Base-by-base conservation (phyloP, 2,329 filamentous ascomycete genomes). In the Zymoseptoria tritici region DNA sequence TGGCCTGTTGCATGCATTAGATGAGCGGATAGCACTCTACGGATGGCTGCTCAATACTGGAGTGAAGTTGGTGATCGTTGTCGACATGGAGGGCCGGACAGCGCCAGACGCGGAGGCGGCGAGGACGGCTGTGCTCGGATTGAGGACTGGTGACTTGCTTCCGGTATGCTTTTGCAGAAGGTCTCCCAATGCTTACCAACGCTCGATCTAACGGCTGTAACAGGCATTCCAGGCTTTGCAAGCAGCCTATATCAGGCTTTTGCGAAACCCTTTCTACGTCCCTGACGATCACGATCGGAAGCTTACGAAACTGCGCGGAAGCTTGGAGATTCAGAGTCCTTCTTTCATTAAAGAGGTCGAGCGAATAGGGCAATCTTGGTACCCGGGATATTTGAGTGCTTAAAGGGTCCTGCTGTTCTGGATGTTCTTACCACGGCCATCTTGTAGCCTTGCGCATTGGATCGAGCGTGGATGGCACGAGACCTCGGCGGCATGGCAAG, bases 41-140 rank as follows among this genome's bases (percentile, higher is more conserved):
- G 94, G 94, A 69, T 97, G 90, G 85, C 84, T 97, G 75, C 97
- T 94, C 59, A 97, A 96, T 76, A 97, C 94, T 24, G 91, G 91
- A 49, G 85, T 96, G 64, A 92, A 93, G 73, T 86, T 99, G 71
- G 86, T 97, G 36, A 87, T 91, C 63, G 85, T 97, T 3, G 88
- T 97, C 29, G 93, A 99, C 76, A 91, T 96, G 83, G 85, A 91
- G 66, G 92, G 91, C 1, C 80, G 88, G 21, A 77, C 82, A 55
- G 76, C 80, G 7, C 61, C 68, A 26, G 70, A 68, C 50, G 74
- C 67, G 21, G 67, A 69, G 26, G 65, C 66, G 9, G 69, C 64
- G 4, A 69, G 67, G 55, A 65, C 64, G 13, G 74, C 79, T 19
- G 83, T 83, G 13, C 77, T 89, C 19, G 91, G 90, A 0, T 74